Percentiles rank a stretch among this genome's conserved stretches.
Conservation (phyloP, 352 stramenopile species). For the Phytophthora pluvialis region DNA sequence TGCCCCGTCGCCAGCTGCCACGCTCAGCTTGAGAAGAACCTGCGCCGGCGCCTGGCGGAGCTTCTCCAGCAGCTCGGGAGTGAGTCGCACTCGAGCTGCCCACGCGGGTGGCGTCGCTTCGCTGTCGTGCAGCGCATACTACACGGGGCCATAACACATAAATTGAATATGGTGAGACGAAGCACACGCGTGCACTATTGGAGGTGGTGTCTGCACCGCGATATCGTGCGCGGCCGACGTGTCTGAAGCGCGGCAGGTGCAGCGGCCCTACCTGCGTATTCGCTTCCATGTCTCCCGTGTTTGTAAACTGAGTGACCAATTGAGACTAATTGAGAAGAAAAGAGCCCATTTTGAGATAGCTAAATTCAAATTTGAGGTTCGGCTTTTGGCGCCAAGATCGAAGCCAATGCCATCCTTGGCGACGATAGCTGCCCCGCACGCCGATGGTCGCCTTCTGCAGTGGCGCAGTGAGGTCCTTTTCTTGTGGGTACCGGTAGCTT, state of each 20-base stretch:
- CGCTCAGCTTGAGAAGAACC: slow-evolving; percentile 34
- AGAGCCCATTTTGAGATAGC: slow-evolving; percentile 1
- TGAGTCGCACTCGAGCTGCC: slow-evolving; percentile 78
- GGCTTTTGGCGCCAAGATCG: slow-evolving; percentile 3
- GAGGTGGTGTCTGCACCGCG: neutral
- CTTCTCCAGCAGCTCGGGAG: slow-evolving; percentile 73
- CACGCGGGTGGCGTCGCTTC: slow-evolving; percentile 46
- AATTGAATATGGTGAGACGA: slow-evolving; percentile 3
- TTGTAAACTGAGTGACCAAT: neutral
- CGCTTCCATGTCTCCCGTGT: slow-evolving; percentile 17
- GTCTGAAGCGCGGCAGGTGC: neutral
- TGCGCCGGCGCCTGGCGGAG: slow-evolving; percentile 47
- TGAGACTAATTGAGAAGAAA: slow-evolving; percentile 10
- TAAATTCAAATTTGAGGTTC: slow-evolving; percentile 4
- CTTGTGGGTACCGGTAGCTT: too few relatives aligned
- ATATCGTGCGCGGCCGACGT: neutral
- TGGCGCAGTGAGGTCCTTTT: too few relatives aligned
- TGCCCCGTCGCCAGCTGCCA: slow-evolving; percentile 15
- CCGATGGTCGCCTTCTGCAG: too few relatives aligned
- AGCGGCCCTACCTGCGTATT: slow-evolving; percentile 25
- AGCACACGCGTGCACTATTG: neutral
- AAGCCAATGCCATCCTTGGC: neutral
- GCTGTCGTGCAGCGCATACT: slow-evolving; percentile 79
- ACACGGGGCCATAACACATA: neutral
- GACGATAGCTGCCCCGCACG: too few relatives aligned